Percentiles rank a stretch among this genome's conserved stretches.
These are phyloP conservation scores for Xylariaceae sp. DNA, from an alignment of 2,329 filamentous ascomycete genomes.

Conservation along the genomic window DNA sequence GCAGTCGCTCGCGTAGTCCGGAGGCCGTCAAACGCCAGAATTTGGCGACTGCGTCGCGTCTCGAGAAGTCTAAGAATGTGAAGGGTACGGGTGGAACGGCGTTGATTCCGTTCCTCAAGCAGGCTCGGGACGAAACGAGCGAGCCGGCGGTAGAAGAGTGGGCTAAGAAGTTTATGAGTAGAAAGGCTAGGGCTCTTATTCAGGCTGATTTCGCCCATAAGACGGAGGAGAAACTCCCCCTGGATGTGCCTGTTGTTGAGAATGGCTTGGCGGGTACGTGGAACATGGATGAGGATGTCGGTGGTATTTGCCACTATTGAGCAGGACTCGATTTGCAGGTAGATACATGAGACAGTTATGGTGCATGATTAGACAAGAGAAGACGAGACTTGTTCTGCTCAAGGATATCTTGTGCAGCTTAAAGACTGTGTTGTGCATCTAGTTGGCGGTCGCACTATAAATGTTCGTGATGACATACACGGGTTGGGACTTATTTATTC, in stretches of 20 bases:
- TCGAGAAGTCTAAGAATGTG: slow-evolving; percentile 52
- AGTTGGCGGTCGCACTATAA: no score
- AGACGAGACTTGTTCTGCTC: background rate
- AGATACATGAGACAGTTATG: no score
- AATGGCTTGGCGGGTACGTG: slow-evolving; percentile 74
- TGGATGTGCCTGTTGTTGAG: slow-evolving; percentile 30
- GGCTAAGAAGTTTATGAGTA: slow-evolving; percentile 54
- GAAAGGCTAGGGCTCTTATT: slow-evolving; percentile 45
- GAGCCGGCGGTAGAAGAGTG: slow-evolving; percentile 75
- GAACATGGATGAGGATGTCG: slow-evolving; percentile 79
- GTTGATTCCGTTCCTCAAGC: slow-evolving; percentile 91
- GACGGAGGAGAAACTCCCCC: slow-evolving; percentile 36
- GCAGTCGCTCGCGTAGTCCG: slow-evolving; percentile 55
- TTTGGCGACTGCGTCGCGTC: slow-evolving; percentile 54
- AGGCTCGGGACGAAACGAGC: slow-evolving; percentile 91
- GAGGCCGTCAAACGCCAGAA: slow-evolving; percentile 49
- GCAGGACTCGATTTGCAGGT: background rate
- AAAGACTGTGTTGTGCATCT: no score
- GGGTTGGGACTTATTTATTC: no score
- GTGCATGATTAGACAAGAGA: background rate
- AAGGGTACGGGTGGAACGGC: slow-evolving; percentile 91
- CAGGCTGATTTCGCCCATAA: slow-evolving; percentile 55
- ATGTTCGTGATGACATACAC: no score
- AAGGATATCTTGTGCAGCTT: background rate
- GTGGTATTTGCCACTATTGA: slow-evolving; percentile 54